These are phyloP conservation scores for Epichloe gansuensis DNA, from an alignment of 2,329 filamentous ascomycete species.

Conservation along the genomic window DNA sequence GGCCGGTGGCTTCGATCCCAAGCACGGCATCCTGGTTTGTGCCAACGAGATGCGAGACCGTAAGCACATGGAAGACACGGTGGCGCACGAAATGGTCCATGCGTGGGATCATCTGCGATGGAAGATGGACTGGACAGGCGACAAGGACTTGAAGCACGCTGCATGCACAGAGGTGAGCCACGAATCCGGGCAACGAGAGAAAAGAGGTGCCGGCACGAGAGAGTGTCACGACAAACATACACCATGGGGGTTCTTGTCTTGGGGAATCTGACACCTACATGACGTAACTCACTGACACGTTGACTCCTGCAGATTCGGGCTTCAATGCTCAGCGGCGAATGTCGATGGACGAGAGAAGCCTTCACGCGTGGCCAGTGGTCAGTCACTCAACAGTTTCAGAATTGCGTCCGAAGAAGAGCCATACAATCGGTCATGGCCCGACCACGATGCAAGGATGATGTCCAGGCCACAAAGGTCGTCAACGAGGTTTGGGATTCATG, in stretches of 20 bases:
- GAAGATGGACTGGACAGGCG: slow-evolving; percentile 69
- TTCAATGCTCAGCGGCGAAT: slow-evolving; percentile 86
- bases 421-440: slow-evolving; percentile 67
- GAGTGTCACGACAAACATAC: too few species aligned
- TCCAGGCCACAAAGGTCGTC: slow-evolving; percentile 75
- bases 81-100: slow-evolving; percentile 97
- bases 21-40: slow-evolving; percentile 82
- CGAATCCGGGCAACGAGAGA: neutral
- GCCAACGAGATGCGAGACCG: slow-evolving; percentile 77
- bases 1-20: slow-evolving; percentile 73
- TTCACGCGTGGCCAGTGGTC: slow-evolving; percentile 77
- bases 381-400: slow-evolving; percentile 83
- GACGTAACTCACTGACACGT: neutral
- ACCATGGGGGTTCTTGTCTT: neutral
- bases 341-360: slow-evolving; percentile 77
- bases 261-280: neutral
- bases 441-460: slow-evolving; percentile 72
- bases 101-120: slow-evolving; percentile 88
- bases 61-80: slow-evolving; percentile 80
- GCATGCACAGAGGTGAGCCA: slow-evolving; percentile 75
- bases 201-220: neutral
- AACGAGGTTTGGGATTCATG: slow-evolving; percentile 99
- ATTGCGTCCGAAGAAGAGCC: slow-evolving; percentile 76
- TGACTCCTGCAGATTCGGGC: slow-evolving; percentile 62
- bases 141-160: slow-evolving; percentile 69